These are phyloP conservation scores for Curvularia hawaiiensis DNA, from an alignment of 2,329 filamentous ascomycete genomes.

Conservation along the genomic window DNA sequence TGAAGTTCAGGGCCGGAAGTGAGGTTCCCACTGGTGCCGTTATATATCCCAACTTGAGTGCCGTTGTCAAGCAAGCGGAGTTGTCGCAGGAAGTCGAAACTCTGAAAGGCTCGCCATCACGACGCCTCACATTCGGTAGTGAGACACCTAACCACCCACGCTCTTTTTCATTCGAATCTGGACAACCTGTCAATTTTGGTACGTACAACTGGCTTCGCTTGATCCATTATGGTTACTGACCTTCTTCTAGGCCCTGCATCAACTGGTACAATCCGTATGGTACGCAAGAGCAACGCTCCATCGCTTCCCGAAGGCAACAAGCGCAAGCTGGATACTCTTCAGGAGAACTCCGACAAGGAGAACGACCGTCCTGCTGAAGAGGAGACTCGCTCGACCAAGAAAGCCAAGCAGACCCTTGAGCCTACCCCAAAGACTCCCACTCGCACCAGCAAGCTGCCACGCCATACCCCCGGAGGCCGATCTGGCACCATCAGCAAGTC, in stretches of 20 bases:
- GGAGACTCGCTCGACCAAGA: constrained; percentile 44
- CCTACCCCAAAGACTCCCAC: constrained; percentile 38
- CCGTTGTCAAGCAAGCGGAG: constrained; percentile 46
- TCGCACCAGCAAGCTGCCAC: constrained; percentile 37
- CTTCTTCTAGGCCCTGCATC: constrained; percentile 37
- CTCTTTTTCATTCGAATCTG: constrained; percentile 57
- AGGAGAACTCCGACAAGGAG: constrained; percentile 51
- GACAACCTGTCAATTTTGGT: constrained; percentile 51
- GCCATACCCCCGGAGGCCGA: constrained; percentile 36
- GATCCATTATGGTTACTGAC: neutral
- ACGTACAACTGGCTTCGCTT: neutral
- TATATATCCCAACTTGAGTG: constrained; percentile 37
- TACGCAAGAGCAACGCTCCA: constrained; percentile 51
- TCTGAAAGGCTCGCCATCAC: constrained; percentile 35
- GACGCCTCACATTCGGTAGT: constrained; percentile 44
- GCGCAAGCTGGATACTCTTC: constrained; percentile 50
- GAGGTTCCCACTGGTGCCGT: constrained; percentile 42
- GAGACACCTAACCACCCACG: constrained; percentile 38
- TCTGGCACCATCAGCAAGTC: constrained; percentile 44
- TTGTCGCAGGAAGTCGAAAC: constrained; percentile 37
- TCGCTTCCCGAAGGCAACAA: constrained; percentile 47
- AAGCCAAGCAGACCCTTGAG: constrained; percentile 33
- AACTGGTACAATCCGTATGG: constrained; percentile 49
- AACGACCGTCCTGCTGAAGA: constrained; percentile 42
- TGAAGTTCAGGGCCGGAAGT: constrained; percentile 43